These are phyloP conservation scores for Xenoacremonium recifei DNA, from an alignment of 2,329 filamentous ascomycete species.

Conservation along the genomic window DNA sequence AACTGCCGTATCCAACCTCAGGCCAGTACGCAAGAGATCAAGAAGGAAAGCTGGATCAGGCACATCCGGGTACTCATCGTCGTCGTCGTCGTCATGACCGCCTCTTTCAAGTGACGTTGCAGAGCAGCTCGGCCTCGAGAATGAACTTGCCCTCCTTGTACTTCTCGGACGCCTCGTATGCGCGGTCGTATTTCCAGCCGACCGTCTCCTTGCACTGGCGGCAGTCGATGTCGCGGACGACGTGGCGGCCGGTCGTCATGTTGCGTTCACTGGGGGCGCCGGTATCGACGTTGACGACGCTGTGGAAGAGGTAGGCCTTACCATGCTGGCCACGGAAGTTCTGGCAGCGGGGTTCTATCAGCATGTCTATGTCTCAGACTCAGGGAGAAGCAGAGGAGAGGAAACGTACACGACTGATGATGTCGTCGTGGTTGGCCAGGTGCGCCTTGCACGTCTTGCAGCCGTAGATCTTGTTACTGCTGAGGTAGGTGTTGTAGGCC, in stretches of 20 bases:
- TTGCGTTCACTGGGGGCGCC: constrained; percentile 88
- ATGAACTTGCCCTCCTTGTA: constrained; percentile 99
- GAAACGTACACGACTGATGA: constrained; percentile 79
- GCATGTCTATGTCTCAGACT: too few relatives aligned
- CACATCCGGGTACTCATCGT: background rate
- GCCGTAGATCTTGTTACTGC: constrained; percentile 82
- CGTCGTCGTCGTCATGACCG: background rate
- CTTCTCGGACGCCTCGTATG: constrained; percentile 87
- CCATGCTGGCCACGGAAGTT: constrained; percentile 98
- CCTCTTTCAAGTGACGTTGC: constrained; percentile 66
- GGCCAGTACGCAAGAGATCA: constrained; percentile 2
- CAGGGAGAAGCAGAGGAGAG: background rate
- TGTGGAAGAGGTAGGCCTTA: constrained; percentile 95
- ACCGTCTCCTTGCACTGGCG: constrained; percentile 89
- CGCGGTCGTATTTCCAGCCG: constrained; percentile 99
- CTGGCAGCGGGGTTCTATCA: too few relatives aligned
- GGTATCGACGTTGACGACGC: constrained; percentile 84
- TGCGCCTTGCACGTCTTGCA: constrained; percentile 96
- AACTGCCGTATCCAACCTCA: too few relatives aligned
- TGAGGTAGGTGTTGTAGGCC: constrained; percentile 87
- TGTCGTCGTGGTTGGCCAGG: constrained; percentile 91
- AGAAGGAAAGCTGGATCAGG: constrained; percentile 1
- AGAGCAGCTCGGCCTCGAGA: constrained; percentile 85
- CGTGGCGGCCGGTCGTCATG: constrained; percentile 95
- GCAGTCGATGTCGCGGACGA: constrained; percentile 91